These are phyloP conservation scores for Kingdonia uniflora DNA, from an alignment of 164 flowering plant species.

Conservation along the genomic window DNA sequence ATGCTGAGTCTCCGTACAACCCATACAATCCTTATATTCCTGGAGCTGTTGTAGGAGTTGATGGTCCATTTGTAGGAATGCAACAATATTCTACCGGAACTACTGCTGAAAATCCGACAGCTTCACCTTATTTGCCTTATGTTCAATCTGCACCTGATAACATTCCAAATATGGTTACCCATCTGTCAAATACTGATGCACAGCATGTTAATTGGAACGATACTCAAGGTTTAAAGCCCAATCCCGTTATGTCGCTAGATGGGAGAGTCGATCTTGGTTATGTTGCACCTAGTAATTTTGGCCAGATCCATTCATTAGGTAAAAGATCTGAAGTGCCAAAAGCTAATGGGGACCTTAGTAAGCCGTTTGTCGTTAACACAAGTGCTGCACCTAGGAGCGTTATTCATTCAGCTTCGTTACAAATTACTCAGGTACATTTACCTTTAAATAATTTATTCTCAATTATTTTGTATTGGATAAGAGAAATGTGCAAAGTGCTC, in stretches of 20 bases:
- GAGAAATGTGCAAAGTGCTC: too few relatives aligned
- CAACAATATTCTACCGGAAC: constrained; percentile 52
- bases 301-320: constrained; percentile 20
- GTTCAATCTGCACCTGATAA: constrained; percentile 41
- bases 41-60: constrained; percentile 63
- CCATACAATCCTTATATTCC: constrained; percentile 89
- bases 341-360: constrained; percentile 23
- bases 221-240: constrained; percentile 32
- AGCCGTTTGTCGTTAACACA: constrained; percentile 25
- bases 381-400: constrained; percentile 19
- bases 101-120: constrained; percentile 32
- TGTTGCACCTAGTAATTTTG: constrained; percentile 10
- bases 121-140: constrained; percentile 34
- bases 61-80: constrained; percentile 45
- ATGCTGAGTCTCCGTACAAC: constrained; percentile 76
- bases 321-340: constrained; percentile 28
- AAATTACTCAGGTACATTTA: constrained; percentile 30
- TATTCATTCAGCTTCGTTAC: constrained; percentile 24
- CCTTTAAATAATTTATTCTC: too few relatives aligned
- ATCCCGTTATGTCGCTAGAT: constrained; percentile 13
- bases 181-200: constrained; percentile 18
- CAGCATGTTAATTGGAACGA: constrained; percentile 24
- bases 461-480: too few relatives aligned
- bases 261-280: constrained; percentile 8
- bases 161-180: constrained; percentile 27